Evolutionary conservation across 2,329 filamentous ascomycete genomes (phyloP).

Genomic region (Rachicladosporium sp.): DNA sequence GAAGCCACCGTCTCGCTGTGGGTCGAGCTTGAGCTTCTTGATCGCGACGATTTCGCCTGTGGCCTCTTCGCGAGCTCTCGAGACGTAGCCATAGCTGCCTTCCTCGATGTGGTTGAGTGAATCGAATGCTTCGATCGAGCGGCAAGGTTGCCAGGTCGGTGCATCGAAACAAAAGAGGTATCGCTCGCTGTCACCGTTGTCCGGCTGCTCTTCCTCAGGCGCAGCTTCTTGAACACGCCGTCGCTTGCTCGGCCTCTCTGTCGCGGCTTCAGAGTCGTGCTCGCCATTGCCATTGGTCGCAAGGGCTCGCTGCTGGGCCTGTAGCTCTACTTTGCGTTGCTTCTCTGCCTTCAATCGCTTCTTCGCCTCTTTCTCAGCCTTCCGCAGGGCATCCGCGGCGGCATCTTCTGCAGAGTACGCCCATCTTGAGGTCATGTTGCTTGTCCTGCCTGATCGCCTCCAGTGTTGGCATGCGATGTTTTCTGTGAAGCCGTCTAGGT

Average conservation of each 20-base stretch:
- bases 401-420: constrained; percentile 72
- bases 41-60: constrained; percentile 77
- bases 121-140: constrained; percentile 78
- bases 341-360: constrained; percentile 73
- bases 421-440: constrained; percentile 58
- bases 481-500: no score
- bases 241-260: constrained; percentile 42
- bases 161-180: constrained; percentile 61
- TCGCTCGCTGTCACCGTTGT: constrained; percentile 24
- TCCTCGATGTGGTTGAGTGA: constrained; percentile 95
- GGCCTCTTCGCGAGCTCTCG: constrained; percentile 60
- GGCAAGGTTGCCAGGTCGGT: constrained; percentile 55
- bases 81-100: constrained; percentile 90
- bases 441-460: no score
- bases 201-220: constrained; percentile 24
- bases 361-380: constrained; percentile 79
- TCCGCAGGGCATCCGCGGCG: constrained; percentile 57
- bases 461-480: no score
- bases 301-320: constrained; percentile 26
- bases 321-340: constrained; percentile 53
- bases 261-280: constrained; percentile 11
- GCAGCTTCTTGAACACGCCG: constrained; percentile 42
- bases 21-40: constrained; percentile 86
- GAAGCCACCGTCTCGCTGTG: constrained; percentile 59
- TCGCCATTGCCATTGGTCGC: constrained; percentile 19